Evolutionary conservation across 768 basidiomycete genomes (phyloP).

Genomic region (Imleria badia): DNA sequence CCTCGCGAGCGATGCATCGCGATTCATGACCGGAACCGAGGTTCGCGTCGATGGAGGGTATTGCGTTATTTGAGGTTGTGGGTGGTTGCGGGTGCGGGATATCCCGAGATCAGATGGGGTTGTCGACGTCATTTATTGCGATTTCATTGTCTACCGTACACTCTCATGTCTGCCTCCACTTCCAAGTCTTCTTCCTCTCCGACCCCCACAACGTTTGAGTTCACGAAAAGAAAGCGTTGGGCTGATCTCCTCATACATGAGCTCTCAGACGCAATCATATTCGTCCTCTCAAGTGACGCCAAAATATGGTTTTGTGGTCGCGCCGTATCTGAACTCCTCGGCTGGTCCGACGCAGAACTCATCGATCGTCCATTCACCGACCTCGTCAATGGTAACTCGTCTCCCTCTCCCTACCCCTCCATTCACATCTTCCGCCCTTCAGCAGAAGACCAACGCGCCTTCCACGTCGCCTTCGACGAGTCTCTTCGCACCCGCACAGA

Average conservation of each 20-base stretch:
- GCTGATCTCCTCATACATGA: conserved; percentile 77
- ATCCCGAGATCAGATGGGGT: conserved; percentile 11
- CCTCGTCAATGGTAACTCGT: conserved; percentile 58
- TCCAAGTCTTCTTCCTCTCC: conserved; percentile 6
- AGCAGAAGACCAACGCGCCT: conserved; percentile 58
- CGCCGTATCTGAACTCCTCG: conserved; percentile 68
- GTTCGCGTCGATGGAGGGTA: conserved; percentile 90
- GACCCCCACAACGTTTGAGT: conserved; percentile 56
- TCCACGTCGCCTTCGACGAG: conserved; percentile 50
- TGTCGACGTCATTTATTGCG: conserved; percentile 28
- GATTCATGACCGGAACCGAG: conserved; percentile 87
- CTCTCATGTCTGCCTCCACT: conserved; percentile 18
- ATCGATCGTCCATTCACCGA: conserved; percentile 65
- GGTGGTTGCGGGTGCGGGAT: conserved; percentile 1
- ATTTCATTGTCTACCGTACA: neutral
- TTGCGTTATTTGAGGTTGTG: conserved; percentile 51
- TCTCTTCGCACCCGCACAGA: conserved; percentile 50
- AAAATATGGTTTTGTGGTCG: conserved; percentile 70
- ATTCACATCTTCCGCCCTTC: conserved; percentile 3
- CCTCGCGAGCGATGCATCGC: conserved; percentile 85
- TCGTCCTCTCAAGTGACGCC: conserved; percentile 63
- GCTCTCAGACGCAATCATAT: conserved; percentile 67
- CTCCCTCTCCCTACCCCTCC: neutral
- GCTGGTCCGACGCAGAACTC: conserved; percentile 74
- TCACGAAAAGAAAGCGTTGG: conserved; percentile 87